phyloP scores from a whole-genome alignment of 1,284 basidiomycete species.

The Cryptococcus jaspeensis region DNA sequence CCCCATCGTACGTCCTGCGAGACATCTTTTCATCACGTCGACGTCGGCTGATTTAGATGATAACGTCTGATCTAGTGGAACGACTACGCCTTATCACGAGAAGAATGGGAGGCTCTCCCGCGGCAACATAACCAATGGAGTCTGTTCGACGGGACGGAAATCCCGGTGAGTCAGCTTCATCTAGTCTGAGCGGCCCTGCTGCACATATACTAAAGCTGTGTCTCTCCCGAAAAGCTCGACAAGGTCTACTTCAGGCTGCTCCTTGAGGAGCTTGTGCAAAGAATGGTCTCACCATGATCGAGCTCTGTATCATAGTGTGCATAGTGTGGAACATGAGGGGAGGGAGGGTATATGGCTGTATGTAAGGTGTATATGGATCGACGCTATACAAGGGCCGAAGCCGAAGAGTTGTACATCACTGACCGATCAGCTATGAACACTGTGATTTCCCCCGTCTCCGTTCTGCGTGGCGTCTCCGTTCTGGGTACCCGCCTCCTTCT shows the following conservation, averaged over 20 bases:
- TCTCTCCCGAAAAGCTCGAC: conserved; percentile 5
- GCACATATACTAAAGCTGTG: not conserved
- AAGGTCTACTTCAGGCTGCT: conserved; percentile 10
- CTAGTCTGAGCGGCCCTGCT: not conserved
- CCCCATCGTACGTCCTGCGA: conserved; percentile 19
- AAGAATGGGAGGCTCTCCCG: conserved; percentile 21
- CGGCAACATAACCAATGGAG: conserved; percentile 13
- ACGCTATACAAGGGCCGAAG: too few relatives aligned
- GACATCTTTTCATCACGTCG: not conserved
- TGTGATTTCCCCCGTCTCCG: too few relatives aligned
- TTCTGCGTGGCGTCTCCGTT: too few relatives aligned
- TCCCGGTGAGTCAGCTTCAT: conserved; percentile 11
- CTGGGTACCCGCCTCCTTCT: too few relatives aligned
- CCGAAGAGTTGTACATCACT: too few relatives aligned
- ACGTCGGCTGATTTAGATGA: not conserved
- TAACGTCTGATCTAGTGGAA: conserved; percentile 13
- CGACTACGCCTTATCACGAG: conserved; percentile 13
- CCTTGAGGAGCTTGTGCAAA: conserved; percentile 12
- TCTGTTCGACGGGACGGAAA: conserved; percentile 22
- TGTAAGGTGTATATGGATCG: too few relatives aligned
- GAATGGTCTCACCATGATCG: conserved; percentile 4
- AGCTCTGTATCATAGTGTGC: not conserved
- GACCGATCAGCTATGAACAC: too few relatives aligned
- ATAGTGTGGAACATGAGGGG: not conserved
- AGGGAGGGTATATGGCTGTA: too few relatives aligned